phyloP scores from a whole-genome alignment of 257 asterid species.

The Rauvolfia tetraphylla region DNA sequence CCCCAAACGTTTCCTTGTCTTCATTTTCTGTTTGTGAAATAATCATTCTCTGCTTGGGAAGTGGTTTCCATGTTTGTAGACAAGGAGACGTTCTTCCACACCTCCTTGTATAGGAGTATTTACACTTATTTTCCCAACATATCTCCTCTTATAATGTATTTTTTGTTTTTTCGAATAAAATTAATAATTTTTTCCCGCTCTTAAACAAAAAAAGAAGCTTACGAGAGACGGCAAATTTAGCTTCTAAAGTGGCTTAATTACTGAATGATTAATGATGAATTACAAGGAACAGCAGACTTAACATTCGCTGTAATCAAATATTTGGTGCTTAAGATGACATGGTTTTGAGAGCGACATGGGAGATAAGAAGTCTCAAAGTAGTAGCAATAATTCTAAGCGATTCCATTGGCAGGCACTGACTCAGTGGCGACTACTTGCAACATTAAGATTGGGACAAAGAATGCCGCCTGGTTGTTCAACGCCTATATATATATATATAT shows the following conservation, averaged over 20 bases:
- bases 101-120: too few relatives aligned
- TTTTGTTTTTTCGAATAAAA: too few relatives aligned
- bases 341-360: neutral
- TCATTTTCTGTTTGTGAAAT: too few relatives aligned
- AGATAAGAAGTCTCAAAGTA: neutral
- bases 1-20: too few relatives aligned
- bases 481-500: neutral
- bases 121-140: too few relatives aligned
- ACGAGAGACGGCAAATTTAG: neutral
- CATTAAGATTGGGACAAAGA: neutral
- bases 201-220: too few relatives aligned
- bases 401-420: neutral
- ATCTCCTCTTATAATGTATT: too few relatives aligned
- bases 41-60: too few relatives aligned
- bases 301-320: neutral
- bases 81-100: too few relatives aligned
- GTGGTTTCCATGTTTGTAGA: too few relatives aligned
- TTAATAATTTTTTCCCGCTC: too few relatives aligned
- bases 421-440: neutral
- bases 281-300: neutral
- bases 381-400: neutral
- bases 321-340: neutral
- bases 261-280: too few relatives aligned
- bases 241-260: neutral
- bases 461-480: constrained; percentile 11